Percentiles rank a stretch among this genome's conserved stretches.
Evolutionary conservation across 495 filamentous ascomycete genomes (phyloP).

Genomic region (Penicillium longicatenatum): DNA sequence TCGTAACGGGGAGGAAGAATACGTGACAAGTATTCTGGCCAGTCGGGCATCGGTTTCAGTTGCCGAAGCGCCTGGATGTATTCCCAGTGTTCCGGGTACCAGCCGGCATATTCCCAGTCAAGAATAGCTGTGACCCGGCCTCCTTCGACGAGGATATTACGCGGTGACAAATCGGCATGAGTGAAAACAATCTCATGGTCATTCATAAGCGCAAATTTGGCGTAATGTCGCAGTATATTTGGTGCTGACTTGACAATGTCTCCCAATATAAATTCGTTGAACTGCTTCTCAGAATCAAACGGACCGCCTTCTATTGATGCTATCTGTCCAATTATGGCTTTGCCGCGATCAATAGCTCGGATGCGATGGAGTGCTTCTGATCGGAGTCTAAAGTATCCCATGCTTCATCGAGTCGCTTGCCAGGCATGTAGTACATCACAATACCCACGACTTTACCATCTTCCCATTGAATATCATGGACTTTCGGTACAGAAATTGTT

Average conservation of each 20-base stretch:
- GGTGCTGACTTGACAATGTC: conserved; percentile 17
- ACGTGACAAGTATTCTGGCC: conserved; percentile 17
- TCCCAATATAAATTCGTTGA: conserved; percentile 31
- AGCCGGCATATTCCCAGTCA: conserved; percentile 22
- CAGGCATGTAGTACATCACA: conserved; percentile 38
- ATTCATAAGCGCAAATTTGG: conserved; percentile 21
- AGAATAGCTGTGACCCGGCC: conserved; percentile 17
- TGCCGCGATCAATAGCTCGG: conserved; percentile 18
- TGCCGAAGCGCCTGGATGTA: conserved; percentile 10
- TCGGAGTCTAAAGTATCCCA: conserved; percentile 15
- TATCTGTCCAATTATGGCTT: conserved; percentile 16
- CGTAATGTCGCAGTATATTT: conserved; percentile 22
- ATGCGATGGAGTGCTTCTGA: conserved; percentile 29
- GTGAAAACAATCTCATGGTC: conserved; percentile 29
- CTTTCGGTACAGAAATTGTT: conserved; percentile 31
- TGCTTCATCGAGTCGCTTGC: conserved; percentile 26
- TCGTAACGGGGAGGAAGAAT: conserved; percentile 22
- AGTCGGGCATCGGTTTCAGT: conserved; percentile 15
- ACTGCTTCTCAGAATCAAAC: conserved; percentile 25
- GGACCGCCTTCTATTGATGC: conserved; percentile 25
- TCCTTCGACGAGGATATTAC: conserved; percentile 27
- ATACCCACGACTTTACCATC: conserved; percentile 21
- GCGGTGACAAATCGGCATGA: conserved; percentile 19
- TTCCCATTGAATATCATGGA: conserved; percentile 21
- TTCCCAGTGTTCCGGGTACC: conserved; percentile 19